phyloP scores from a whole-genome alignment of 805 yeast genomes.

The Kregervanrija pseudodelftensis region DNA sequence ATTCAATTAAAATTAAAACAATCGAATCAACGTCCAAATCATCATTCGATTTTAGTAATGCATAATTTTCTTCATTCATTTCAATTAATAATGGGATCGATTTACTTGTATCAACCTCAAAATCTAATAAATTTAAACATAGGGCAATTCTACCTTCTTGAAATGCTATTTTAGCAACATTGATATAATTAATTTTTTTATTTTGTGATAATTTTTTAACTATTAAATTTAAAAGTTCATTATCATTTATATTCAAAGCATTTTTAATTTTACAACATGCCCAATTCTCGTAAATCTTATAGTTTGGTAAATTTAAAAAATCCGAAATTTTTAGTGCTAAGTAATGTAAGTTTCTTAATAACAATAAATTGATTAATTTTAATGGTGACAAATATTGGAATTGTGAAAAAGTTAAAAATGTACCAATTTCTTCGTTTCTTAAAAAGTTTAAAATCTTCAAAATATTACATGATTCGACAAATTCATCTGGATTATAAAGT shows the following conservation, averaged over 20 bases:
- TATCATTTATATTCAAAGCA: conserved; percentile 50
- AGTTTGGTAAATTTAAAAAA: conserved; percentile 38
- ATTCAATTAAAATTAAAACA: conserved; percentile 44
- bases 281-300: conserved; percentile 67
- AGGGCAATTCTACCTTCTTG: conserved; percentile 75
- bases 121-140: conserved; percentile 57
- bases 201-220: conserved; percentile 34
- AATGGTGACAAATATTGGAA: conserved; percentile 46
- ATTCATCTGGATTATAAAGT: conserved; percentile 49
- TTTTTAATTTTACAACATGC: conserved; percentile 61
- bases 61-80: conserved; percentile 57
- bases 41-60: conserved; percentile 59
- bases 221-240: conserved; percentile 45
- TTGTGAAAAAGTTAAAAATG: conserved; percentile 58
- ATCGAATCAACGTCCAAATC: conserved; percentile 56
- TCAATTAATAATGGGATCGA: conserved; percentile 59
- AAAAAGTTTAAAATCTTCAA: conserved; percentile 66
- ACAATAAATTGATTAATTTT: conserved; percentile 47
- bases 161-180: conserved; percentile 57
- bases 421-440: conserved; percentile 56
- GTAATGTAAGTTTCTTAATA: conserved; percentile 52
- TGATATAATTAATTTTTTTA: conserved; percentile 45
- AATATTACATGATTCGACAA: conserved; percentile 53
- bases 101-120: conserved; percentile 57
- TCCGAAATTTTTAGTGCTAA: conserved; percentile 58